phyloP scores from a whole-genome alignment of 768 basidiomycete species.

The Mycena capillaripes region DNA sequence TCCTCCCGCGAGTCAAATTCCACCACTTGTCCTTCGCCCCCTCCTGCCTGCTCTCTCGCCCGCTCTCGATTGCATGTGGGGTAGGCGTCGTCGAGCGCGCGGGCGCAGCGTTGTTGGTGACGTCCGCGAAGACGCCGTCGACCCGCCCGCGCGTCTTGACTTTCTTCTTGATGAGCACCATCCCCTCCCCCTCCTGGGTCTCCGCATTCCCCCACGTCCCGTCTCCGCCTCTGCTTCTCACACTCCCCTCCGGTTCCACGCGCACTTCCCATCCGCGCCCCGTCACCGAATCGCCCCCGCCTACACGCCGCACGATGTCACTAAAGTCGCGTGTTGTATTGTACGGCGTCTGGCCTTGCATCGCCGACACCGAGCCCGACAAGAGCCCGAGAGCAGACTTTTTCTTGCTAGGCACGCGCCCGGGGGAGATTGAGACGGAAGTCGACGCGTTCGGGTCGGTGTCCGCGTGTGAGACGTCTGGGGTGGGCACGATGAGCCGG shows the following conservation, averaged over 20 bases:
- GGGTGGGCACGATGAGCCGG: conserved; percentile 64
- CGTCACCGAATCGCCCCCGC: conserved; percentile 45
- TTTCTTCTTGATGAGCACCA: conserved; percentile 65
- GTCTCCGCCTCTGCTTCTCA: conserved; percentile 61
- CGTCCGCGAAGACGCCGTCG: conserved; percentile 61
- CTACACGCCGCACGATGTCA: conserved; percentile 70
- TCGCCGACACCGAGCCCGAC: conserved; percentile 31
- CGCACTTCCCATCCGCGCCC: conserved; percentile 78
- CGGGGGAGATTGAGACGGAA: conserved; percentile 43
- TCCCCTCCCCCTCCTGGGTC: conserved; percentile 27
- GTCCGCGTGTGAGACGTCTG: conserved; percentile 51
- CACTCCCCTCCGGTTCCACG: conserved; percentile 76
- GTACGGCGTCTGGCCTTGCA: conserved; percentile 41
- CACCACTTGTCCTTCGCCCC: conserved; percentile 81
- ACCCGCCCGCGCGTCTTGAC: conserved; percentile 61
- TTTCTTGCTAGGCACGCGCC: conserved; percentile 52
- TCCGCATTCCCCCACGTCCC: conserved; percentile 56
- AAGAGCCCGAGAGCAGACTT: conserved; percentile 66
- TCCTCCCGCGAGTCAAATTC: conserved; percentile 83
- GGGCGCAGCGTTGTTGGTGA: conserved; percentile 88
- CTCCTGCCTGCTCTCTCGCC: conserved; percentile 47
- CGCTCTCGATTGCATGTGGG: conserved; percentile 47
- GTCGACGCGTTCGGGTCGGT: conserved; percentile 40
- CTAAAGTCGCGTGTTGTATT: conserved; percentile 62
- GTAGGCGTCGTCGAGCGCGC: conserved; percentile 43